Evolutionary conservation across 495 filamentous ascomycete genomes (phyloP).

Genomic region (Antarctomyces pellizariae): DNA sequence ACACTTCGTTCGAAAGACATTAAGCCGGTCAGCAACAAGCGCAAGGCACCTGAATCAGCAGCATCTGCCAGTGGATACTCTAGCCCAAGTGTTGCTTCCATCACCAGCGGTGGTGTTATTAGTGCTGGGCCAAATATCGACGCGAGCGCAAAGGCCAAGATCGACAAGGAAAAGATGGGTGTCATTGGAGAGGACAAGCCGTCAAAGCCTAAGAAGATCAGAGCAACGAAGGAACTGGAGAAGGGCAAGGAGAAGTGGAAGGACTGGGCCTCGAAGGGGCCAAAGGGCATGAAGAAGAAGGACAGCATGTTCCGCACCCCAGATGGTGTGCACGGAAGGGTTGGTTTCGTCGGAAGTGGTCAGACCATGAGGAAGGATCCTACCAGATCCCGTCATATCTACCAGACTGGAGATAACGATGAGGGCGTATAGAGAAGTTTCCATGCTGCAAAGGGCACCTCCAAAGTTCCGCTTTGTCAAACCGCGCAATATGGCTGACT

Average conservation of each 20-base stretch:
- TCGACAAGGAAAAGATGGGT: constrained; percentile 29
- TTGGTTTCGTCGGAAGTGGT: constrained; percentile 88
- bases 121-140: constrained; percentile 76
- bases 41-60: too few relatives aligned
- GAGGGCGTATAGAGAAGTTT: too few relatives aligned
- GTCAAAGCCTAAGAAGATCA: constrained; percentile 58
- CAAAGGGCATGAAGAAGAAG: constrained; percentile 60
- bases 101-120: constrained; percentile 38
- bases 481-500: too few relatives aligned
- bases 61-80: too few relatives aligned
- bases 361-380: constrained; percentile 86
- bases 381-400: constrained; percentile 61
- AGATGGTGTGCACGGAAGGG: constrained; percentile 64
- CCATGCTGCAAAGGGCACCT: too few relatives aligned
- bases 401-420: constrained; percentile 52
- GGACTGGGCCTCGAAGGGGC: constrained; percentile 64
- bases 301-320: constrained; percentile 95
- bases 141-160: constrained; percentile 46
- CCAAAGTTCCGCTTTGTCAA: too few relatives aligned
- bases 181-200: too few relatives aligned
- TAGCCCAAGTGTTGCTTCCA: constrained; percentile 27
- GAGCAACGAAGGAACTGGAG: constrained; percentile 74
- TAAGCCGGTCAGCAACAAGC: constrained; percentile 52
- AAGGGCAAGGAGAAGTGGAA: constrained; percentile 87
- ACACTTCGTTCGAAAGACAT: constrained; percentile 70